Conservation (phyloP, 139 green algal genomes). For the Trebouxia sp. region DNA sequence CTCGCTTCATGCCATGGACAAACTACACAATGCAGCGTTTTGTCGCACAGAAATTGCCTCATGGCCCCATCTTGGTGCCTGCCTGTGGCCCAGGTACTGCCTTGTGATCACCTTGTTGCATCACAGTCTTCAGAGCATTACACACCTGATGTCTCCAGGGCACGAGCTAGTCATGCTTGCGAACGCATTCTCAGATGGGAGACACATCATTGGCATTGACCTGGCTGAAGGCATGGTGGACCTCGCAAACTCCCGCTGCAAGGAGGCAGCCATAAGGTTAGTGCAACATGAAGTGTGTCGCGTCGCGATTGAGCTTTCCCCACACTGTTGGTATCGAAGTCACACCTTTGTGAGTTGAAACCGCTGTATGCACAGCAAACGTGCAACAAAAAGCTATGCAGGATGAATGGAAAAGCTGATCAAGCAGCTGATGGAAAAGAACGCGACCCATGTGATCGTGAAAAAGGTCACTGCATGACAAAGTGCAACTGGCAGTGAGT, state of each 20-base stretch:
- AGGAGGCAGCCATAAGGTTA: constrained; percentile 15
- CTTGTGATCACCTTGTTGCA: neutral
- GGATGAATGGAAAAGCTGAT: too few species aligned
- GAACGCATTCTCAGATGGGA: constrained; percentile 4
- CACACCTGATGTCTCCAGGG: neutral
- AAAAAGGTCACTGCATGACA: too few species aligned
- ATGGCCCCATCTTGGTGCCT: constrained; percentile 24
- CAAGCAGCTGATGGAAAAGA: too few species aligned
- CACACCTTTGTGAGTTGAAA: too few species aligned
- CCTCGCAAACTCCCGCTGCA: constrained; percentile 22
- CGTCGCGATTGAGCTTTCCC: too few species aligned
- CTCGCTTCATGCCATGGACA: constrained; percentile 32
- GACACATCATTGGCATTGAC: constrained; percentile 38
- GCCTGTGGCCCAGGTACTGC: constrained; percentile 36
- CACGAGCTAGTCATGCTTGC: constrained; percentile 42
- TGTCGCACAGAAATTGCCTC: neutral
- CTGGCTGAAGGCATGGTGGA: constrained; percentile 42
- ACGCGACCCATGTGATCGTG: too few species aligned
- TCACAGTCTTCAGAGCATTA: neutral
- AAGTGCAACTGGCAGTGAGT: too few species aligned
- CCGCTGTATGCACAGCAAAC: too few species aligned
- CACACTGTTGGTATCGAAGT: too few species aligned
- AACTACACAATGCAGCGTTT: constrained; percentile 21
- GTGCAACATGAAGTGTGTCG: too few species aligned
- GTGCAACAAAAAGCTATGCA: neutral